Evolutionary conservation across 2,329 filamentous ascomycete species (phyloP).

Genomic region (Anthostomella pinea): DNA sequence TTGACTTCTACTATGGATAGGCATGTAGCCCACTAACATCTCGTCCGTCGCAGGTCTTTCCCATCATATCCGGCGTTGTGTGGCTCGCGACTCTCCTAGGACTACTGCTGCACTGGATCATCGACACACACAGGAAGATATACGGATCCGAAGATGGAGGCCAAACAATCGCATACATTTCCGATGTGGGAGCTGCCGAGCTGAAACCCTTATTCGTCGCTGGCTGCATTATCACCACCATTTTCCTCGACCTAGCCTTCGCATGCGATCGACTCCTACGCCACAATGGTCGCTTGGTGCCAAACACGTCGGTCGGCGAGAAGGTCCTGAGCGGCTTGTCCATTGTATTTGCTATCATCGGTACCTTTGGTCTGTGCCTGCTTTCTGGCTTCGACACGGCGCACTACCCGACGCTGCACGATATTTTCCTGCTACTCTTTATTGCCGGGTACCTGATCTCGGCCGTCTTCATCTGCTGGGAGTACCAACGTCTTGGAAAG

Average conservation of each 20-base stretch:
- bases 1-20: neutral
- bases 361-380: slow-evolving; percentile 76
- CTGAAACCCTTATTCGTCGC: slow-evolving; percentile 78
- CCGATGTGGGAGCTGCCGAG: slow-evolving; percentile 57
- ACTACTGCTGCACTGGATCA: slow-evolving; percentile 68
- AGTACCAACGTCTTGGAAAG: slow-evolving; percentile 82
- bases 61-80: slow-evolving; percentile 62
- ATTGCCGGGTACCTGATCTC: slow-evolving; percentile 82
- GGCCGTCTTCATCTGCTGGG: slow-evolving; percentile 84
- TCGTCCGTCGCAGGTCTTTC: slow-evolving; percentile 51
- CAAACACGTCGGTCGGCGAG: slow-evolving; percentile 63
- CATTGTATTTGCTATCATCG: slow-evolving; percentile 68
- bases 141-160: slow-evolving; percentile 58
- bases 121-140: slow-evolving; percentile 49
- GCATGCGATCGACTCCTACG: slow-evolving; percentile 80
- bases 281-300: slow-evolving; percentile 73
- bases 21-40: slow-evolving; percentile 3
- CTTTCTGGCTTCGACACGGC: slow-evolving; percentile 83
- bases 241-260: slow-evolving; percentile 80
- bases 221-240: slow-evolving; percentile 66
- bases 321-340: slow-evolving; percentile 60
- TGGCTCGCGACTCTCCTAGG: slow-evolving; percentile 68
- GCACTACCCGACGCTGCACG: slow-evolving; percentile 65
- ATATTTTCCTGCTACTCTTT: slow-evolving; percentile 77
- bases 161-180: slow-evolving; percentile 70